Evolutionary conservation across 306 rosid genomes (phyloP).

Genomic region (Astragalus glycyphyllos): DNA sequence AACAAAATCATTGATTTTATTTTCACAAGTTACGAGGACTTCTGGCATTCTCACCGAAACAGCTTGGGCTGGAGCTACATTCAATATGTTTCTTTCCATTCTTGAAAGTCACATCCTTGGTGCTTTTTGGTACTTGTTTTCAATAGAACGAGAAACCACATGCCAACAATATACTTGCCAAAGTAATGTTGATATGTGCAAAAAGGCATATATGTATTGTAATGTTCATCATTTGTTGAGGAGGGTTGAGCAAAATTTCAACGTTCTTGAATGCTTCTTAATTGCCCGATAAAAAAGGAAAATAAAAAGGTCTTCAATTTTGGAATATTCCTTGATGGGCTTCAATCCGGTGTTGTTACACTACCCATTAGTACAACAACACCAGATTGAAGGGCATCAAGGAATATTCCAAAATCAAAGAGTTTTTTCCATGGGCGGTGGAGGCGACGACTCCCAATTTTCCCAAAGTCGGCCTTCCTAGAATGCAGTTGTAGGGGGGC

Average conservation of each 20-base stretch:
- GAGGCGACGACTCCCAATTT: too few relatives aligned
- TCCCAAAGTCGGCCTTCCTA: too few relatives aligned
- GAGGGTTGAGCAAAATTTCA: neutral
- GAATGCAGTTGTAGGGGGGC: too few relatives aligned
- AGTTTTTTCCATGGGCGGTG: neutral
- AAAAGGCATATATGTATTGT: conserved; percentile 51
- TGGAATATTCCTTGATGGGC: conserved; percentile 88
- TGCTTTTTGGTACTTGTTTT: conserved; percentile 83
- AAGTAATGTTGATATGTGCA: conserved; percentile 42
- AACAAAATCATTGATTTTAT: too few relatives aligned
- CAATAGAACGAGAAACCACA: conserved; percentile 78
- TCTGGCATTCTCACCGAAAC: conserved; percentile 70
- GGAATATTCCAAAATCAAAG: conserved; percentile 84
- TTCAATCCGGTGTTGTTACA: conserved; percentile 84
- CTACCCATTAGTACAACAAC: too few relatives aligned
- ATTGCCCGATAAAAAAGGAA: conserved; percentile 61
- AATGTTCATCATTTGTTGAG: conserved; percentile 26
- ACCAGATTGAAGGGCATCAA: conserved; percentile 84
- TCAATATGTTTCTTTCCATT: conserved; percentile 78
- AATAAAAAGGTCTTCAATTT: conserved; percentile 58
- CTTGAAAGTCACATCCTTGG: conserved; percentile 87
- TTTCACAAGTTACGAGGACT: conserved; percentile 71
- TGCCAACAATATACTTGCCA: conserved; percentile 76
- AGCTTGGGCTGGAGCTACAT: conserved; percentile 82
- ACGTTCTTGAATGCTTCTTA: conserved; percentile 55